Evolutionary conservation across 345 rosid genomes (phyloP).

Genomic region (Hypericum androsaemum): DNA sequence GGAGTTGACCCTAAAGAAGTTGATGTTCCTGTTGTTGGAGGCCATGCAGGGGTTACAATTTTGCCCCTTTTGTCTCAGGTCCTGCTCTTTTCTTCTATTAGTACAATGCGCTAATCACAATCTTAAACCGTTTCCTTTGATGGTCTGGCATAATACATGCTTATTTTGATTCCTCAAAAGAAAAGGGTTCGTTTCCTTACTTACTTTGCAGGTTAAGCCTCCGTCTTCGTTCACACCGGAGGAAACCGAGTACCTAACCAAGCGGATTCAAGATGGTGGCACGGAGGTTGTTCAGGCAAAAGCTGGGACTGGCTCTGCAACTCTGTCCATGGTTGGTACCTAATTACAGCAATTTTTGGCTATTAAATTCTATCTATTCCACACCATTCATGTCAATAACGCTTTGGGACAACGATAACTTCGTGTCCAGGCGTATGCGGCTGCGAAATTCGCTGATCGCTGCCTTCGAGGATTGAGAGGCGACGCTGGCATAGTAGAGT

Average conservation of each 20-base stretch:
- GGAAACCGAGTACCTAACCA: conserved; percentile 24
- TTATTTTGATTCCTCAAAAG: neutral
- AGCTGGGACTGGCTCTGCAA: conserved; percentile 9
- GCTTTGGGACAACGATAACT: neutral
- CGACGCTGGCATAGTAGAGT: neutral
- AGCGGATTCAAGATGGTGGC: conserved; percentile 28
- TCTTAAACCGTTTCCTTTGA: neutral
- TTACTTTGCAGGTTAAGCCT: conserved; percentile 20
- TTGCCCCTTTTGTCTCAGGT: conserved; percentile 27
- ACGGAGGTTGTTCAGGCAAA: conserved; percentile 25
- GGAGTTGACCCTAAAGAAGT: conserved; percentile 25
- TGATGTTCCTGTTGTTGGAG: conserved; percentile 28
- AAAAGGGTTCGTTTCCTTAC: too few species aligned
- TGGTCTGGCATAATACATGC: neutral
- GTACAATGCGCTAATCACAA: too few species aligned
- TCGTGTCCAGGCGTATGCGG: conserved; percentile 3
- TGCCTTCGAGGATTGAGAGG: conserved; percentile 9
- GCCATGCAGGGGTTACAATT: conserved; percentile 29
- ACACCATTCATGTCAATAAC: too few species aligned
- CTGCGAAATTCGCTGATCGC: conserved; percentile 4
- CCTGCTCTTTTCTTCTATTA: neutral
- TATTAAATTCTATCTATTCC: neutral
- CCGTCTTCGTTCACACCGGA: conserved; percentile 19
- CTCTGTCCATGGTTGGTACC: conserved; percentile 5
- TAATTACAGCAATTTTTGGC: neutral